These are phyloP conservation scores for Sinapis alba DNA, from an alignment of 441 rosid genomes.

Conservation along the genomic window DNA sequence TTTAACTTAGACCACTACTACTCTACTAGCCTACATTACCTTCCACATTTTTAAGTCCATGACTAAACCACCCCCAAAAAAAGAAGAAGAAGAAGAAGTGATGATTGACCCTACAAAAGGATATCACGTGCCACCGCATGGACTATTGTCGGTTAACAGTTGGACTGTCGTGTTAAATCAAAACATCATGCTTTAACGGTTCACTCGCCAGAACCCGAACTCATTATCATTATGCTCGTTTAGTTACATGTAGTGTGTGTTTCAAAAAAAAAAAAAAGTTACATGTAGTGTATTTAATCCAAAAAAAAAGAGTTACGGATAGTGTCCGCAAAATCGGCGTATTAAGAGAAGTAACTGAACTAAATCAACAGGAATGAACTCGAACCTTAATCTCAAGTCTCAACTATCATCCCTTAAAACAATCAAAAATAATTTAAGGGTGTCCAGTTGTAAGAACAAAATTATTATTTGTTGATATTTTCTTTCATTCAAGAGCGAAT, in stretches of 20 bases:
- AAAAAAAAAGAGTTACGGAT: background rate
- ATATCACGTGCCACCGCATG: background rate
- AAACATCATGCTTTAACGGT: background rate
- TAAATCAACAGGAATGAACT: background rate
- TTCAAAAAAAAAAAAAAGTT: no score
- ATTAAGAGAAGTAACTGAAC: background rate
- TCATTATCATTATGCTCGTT: background rate
- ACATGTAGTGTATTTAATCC: background rate
- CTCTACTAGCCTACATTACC: slow-evolving; percentile 23
- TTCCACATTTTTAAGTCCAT: slow-evolving; percentile 16
- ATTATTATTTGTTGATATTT: background rate
- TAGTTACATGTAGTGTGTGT: no score
- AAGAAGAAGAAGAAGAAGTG: background rate
- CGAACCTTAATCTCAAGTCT: background rate
- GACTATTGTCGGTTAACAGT: background rate
- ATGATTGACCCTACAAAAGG: background rate
- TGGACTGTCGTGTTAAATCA: slow-evolving; percentile 1
- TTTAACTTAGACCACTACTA: slow-evolving; percentile 33
- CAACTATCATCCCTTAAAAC: background rate
- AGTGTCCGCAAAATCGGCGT: slow-evolving; percentile 6
- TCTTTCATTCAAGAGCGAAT: background rate
- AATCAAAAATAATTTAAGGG: background rate
- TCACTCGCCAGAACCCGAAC: background rate
- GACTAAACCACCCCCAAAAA: background rate
- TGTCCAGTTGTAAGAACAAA: background rate